A percentile compares a stretch with the other conserved stretches of the same genome.
These are phyloP conservation scores for Neonothopanus nambi DNA, from an alignment of 1,284 basidiomycete species.

Conservation along the genomic window DNA sequence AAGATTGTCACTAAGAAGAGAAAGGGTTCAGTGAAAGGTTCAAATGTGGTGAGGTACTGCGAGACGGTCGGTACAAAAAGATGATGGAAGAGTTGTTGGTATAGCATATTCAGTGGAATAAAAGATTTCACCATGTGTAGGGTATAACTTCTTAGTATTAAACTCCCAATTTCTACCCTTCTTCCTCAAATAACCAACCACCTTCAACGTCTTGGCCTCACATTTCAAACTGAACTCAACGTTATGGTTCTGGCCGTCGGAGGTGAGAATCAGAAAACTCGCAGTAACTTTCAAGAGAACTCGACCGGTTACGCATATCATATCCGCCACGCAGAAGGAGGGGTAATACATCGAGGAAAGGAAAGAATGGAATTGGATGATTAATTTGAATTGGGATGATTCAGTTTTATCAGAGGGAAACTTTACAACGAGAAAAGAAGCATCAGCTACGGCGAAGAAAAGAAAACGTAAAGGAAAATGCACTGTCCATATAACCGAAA, in stretches of 20 bases:
- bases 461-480: conserved; percentile 70
- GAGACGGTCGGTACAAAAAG: too few relatives aligned
- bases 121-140: too few relatives aligned
- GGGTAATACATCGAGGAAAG: conserved; percentile 58
- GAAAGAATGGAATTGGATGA: conserved; percentile 61
- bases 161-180: conserved; percentile 90
- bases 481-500: conserved; percentile 80
- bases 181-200: conserved; percentile 91
- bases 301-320: conserved; percentile 74
- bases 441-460: not conserved
- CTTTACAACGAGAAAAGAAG: conserved; percentile 54
- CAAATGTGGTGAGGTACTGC: too few relatives aligned
- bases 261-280: conserved; percentile 83
- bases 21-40: too few relatives aligned
- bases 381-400: conserved; percentile 72
- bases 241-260: conserved; percentile 81
- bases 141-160: conserved; percentile 85
- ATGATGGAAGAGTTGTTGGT: too few relatives aligned
- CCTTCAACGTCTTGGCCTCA: conserved; percentile 94
- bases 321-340: conserved; percentile 76
- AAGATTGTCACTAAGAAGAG: too few relatives aligned
- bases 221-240: conserved; percentile 96
- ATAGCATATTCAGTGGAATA: too few relatives aligned
- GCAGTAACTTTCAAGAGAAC: conserved; percentile 90
- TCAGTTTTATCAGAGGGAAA: conserved; percentile 82